Evolutionary conservation across 176 grass and related monocot genomes (phyloP).

Genomic region (Aegilops bicornis): DNA sequence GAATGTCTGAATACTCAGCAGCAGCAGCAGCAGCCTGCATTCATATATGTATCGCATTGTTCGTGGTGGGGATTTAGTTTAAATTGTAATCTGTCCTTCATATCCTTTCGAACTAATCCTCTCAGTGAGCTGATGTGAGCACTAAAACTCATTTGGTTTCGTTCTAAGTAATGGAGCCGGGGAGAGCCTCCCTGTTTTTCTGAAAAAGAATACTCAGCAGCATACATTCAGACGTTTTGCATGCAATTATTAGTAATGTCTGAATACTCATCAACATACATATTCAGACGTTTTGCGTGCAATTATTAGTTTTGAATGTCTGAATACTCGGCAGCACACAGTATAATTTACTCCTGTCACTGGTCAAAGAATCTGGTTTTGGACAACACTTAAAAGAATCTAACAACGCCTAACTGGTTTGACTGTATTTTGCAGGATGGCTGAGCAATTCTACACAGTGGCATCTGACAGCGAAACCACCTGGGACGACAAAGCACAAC

Average conservation of each 20-base stretch:
- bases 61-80: no score
- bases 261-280: no score
- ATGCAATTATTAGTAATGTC: not conserved
- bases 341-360: not conserved
- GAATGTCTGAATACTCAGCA: not conserved
- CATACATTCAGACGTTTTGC: not conserved
- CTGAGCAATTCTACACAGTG: slow-evolving; percentile 58
- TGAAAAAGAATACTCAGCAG: no score
- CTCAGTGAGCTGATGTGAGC: no score
- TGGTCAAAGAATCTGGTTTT: not conserved
- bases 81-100: no score
- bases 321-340: not conserved
- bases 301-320: not conserved
- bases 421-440: slow-evolving; percentile 40
- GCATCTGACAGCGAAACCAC: slow-evolving; percentile 67
- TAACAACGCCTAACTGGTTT: not conserved
- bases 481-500: slow-evolving; percentile 43
- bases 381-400: not conserved
- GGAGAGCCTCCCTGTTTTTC: no score
- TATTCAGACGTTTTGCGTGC: not conserved
- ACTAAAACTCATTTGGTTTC: no score
- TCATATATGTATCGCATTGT: no score
- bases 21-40: no score
- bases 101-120: no score
- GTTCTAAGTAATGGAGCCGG: no score